Conservation (phyloP, 1,284 basidiomycete genomes). For the Pseudozyma sp. region DNA sequence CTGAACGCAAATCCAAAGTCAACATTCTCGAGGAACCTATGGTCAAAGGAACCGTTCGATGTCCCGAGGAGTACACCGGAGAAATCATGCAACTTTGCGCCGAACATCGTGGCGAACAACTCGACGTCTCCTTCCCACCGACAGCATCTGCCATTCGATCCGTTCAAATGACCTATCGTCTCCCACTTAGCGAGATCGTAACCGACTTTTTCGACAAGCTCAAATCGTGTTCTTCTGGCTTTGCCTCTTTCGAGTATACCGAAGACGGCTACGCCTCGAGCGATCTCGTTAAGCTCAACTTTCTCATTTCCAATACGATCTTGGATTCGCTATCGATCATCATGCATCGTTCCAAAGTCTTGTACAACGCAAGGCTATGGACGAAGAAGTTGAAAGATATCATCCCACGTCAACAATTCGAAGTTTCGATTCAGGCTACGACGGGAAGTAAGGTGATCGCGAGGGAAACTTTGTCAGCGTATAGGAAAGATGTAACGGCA, state of each 20-base stretch:
- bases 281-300: conserved; percentile 65
- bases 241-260: conserved; percentile 66
- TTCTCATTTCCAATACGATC: conserved; percentile 59
- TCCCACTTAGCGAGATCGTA: conserved; percentile 66
- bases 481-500: conserved; percentile 85
- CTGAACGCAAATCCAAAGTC: conserved; percentile 51
- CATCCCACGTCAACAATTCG: conserved; percentile 89
- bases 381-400: conserved; percentile 63
- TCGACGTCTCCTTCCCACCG: conserved; percentile 52
- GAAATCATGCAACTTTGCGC: conserved; percentile 68
- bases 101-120: conserved; percentile 65
- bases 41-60: conserved; percentile 61
- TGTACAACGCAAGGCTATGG: conserved; percentile 54
- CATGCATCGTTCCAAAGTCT: conserved; percentile 62
- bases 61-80: conserved; percentile 66
- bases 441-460: conserved; percentile 89
- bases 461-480: conserved; percentile 76
- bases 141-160: conserved; percentile 45
- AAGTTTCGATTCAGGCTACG: conserved; percentile 75
- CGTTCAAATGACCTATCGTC: conserved; percentile 62
- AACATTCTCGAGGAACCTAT: conserved; percentile 60
- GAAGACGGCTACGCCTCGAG: conserved; percentile 56
- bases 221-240: conserved; percentile 66
- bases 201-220: conserved; percentile 68
- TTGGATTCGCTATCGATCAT: conserved; percentile 65